A percentile compares a stretch with the other conserved stretches of the same genome.
Evolutionary conservation across 305 asterid species (phyloP).

Genomic region (Fraxinus floribunda): DNA sequence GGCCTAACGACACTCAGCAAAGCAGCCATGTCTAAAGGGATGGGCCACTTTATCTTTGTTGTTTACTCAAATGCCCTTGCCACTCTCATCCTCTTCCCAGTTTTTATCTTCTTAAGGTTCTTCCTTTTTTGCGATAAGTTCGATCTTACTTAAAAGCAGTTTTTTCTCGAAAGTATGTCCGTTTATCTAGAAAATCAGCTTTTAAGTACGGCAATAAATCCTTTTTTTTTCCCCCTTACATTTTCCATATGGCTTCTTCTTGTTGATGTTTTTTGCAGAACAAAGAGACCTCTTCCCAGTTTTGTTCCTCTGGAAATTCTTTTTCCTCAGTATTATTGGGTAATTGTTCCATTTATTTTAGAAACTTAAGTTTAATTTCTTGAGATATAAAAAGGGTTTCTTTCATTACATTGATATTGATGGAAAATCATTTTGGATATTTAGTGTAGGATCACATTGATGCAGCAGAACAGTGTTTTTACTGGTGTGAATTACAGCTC

Average conservation of each 20-base stretch:
- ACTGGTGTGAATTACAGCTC: background rate
- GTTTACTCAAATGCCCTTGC: background rate
- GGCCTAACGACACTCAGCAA: background rate
- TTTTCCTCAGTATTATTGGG: background rate
- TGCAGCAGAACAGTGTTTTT: background rate
- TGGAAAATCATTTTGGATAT: background rate
- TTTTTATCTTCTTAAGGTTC: background rate
- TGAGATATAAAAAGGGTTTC: background rate
- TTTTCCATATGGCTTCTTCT: background rate
- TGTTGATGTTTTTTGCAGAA: background rate
- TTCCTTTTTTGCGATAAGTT: background rate
- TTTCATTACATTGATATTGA: background rate
- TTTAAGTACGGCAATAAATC: background rate
- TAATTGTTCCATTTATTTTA: background rate
- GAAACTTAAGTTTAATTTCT: background rate
- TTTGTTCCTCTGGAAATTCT: background rate
- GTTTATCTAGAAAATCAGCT: background rate
- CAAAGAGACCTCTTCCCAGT: background rate
- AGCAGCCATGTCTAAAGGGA: background rate
- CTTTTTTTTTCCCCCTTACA: background rate
- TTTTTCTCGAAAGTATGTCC: background rate
- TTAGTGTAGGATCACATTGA: background rate
- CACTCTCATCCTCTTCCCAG: background rate
- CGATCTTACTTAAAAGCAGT: background rate
- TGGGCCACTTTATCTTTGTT: background rate